Percentiles rank a stretch among this genome's conserved stretches.
These are phyloP conservation scores for Bisporella sp. DNA, from an alignment of 2,329 filamentous ascomycete species.

Conservation along the genomic window DNA sequence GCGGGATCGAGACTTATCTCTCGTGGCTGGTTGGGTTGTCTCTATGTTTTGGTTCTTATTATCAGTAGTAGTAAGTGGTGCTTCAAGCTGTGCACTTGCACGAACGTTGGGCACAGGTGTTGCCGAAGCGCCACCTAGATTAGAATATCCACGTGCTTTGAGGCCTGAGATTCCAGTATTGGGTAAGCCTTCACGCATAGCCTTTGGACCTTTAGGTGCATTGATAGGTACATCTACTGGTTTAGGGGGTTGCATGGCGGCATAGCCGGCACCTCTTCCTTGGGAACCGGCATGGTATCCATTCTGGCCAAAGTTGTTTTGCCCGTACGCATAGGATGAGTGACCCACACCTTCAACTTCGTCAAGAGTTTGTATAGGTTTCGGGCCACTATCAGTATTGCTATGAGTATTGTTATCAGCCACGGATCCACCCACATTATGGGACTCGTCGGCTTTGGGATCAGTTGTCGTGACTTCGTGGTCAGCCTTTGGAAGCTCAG, in stretches of 20 bases:
- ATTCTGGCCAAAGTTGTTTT: background rate
- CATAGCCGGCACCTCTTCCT: slow-evolving; percentile 35
- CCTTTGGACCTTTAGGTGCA: slow-evolving; percentile 88
- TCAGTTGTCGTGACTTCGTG: background rate
- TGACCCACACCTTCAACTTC: slow-evolving; percentile 12
- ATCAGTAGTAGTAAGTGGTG: slow-evolving; percentile 2
- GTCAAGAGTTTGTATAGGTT: slow-evolving; percentile 28
- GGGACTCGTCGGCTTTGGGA: background rate
- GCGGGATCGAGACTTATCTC: slow-evolving; percentile 5
- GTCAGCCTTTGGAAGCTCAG: slow-evolving; percentile 4
- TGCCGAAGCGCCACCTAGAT: slow-evolving; percentile 30
- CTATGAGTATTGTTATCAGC: slow-evolving; percentile 7
- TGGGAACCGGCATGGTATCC: slow-evolving; percentile 48
- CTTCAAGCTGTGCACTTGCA: slow-evolving; percentile 20
- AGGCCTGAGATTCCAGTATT: slow-evolving; percentile 71
- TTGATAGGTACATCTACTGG: slow-evolving; percentile 46
- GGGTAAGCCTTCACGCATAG: slow-evolving; percentile 82
- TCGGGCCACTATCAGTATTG: slow-evolving; percentile 12
- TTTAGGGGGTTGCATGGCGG: slow-evolving; percentile 27
- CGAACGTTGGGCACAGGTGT: slow-evolving; percentile 18
- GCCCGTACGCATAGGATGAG: background rate
- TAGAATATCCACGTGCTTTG: slow-evolving; percentile 30
- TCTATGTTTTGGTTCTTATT: slow-evolving; percentile 17
- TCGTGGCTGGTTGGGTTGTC: slow-evolving; percentile 19
- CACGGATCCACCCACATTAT: background rate